Base-by-base conservation (phyloP, 73 alveolate species). In the Paramecium sexaurelia region DNA sequence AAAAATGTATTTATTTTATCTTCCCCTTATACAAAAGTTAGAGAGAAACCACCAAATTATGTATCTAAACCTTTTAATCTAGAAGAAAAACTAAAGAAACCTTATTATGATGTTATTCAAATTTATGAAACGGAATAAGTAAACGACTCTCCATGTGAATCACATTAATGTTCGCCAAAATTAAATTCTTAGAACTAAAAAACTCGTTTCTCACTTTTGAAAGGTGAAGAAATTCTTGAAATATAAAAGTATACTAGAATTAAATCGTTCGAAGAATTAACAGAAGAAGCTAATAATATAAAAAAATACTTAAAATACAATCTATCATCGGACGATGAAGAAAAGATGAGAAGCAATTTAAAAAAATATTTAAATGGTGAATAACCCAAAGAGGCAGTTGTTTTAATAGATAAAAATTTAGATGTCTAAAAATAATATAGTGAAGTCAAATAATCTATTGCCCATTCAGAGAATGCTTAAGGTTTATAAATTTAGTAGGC, bases 1-100 rank as follows among this genome's bases (percentile, higher is more conserved):
- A 29, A 78, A 45, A 41, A 41, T 41, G 40, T 39, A 4, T 78
- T 78, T n/a, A 39, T 41, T 1, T 7, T 78, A 7, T 22, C 20
- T 5, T 24, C 39, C 0, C 90, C 90, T 40, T 45, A 22, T 22
- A 39, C 32, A 9, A 39, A 78, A 43, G 22, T 78, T 2, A 78
- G 90, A 78, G 73, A 78, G 10, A 78, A 78, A n/a, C 75, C 26
- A 32, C 36, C 56, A 11, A 11, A 29, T 71, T 20, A 71, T 71
- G 11, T 71, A 27, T 9, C 55, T 3, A 61, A 61, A 19, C 83
- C 83, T 22, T 19, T 37, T 15, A 71, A 71, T 36, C 17, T 71
- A 27, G 86, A 71, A 35, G 86, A 71, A 36, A 35, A 35, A 71
- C 55, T 71, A 9, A 71, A 71, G 56, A 71, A 71, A 71, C 86